Evolutionary conservation across 805 yeast genomes (phyloP), one percentile per base, ranked within the genome.

Genomic region (Metschnikowia cubensis): DNA sequence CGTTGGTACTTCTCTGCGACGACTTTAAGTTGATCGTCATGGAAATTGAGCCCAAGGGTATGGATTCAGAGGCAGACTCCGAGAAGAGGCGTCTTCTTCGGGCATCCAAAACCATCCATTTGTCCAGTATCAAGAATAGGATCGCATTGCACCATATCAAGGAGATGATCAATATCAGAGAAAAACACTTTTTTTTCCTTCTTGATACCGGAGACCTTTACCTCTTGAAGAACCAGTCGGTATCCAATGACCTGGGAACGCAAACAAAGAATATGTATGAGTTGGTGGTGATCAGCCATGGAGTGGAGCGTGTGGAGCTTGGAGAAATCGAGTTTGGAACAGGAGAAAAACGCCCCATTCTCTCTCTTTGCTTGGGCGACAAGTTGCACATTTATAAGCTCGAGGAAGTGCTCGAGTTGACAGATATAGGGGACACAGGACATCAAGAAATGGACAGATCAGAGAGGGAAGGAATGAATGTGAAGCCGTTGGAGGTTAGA

Each of bases 351-450:
- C 54, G 34, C 50, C 51, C 34, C 4, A 51, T 62, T 20, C 55
- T 68, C 40, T 70, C 71, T 47, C 56, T 75, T 13, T 74, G 68
- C 59, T 65, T 68, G 48, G 81, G 81, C 1, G 68, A 66, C 25
- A 58, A 63, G 3, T 50, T 76, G 4, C 55, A 69, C 47, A 64
- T 59, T 22, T 73, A 58, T 58, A 61, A 57, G 39, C 57, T 60
- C 42, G 50, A 48, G 29, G 71, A 59, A 17, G 57, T 71, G 20
- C 56, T 66, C 25, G 67, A 64, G 39, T 54, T 50, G n/a, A 32
- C 52, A 2, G 54, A 48, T 17, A 51, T 51, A 4, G 29, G 8
- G 14, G 45, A 6, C 8, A 8, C 11, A 25, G 29, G 29, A 25
- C 29, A 25, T 10, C 29, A 25, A 25, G 29, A 4, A 25, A 25